Evolutionary conservation across 1,284 basidiomycete species (phyloP).

Genomic region (Malassezia japonica): DNA sequence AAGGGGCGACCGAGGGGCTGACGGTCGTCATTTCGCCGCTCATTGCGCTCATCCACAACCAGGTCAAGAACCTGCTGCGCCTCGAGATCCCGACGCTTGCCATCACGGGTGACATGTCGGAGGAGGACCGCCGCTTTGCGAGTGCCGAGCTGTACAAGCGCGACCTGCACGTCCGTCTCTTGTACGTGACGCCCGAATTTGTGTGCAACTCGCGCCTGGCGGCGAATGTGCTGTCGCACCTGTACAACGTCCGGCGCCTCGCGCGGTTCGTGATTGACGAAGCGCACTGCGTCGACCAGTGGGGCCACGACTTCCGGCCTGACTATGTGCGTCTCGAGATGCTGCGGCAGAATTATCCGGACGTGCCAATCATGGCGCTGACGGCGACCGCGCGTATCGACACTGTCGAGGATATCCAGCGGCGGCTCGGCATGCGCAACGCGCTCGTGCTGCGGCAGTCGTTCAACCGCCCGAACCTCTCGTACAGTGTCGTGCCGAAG

Average conservation of each 20-base stretch:
- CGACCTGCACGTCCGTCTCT: slow-evolving; percentile 53
- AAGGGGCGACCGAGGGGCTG: slow-evolving; percentile 65
- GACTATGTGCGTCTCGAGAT: slow-evolving; percentile 55
- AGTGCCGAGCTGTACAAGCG: slow-evolving; percentile 51
- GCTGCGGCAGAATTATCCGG: slow-evolving; percentile 64
- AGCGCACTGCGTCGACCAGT: slow-evolving; percentile 77
- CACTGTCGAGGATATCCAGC: slow-evolving; percentile 69
- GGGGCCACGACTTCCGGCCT: slow-evolving; percentile 71
- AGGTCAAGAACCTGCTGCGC: slow-evolving; percentile 63
- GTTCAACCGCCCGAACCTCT: slow-evolving; percentile 83
- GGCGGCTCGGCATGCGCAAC: slow-evolving; percentile 58
- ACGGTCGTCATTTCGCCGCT: slow-evolving; percentile 86
- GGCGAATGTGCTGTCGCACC: slow-evolving; percentile 55
- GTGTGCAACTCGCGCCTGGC: slow-evolving; percentile 56
- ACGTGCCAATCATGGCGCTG: slow-evolving; percentile 84
- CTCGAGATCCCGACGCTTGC: slow-evolving; percentile 65
- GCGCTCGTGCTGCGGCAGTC: slow-evolving; percentile 57
- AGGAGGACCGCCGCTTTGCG: slow-evolving; percentile 48
- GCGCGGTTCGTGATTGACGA: slow-evolving; percentile 93
- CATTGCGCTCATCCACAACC: slow-evolving; percentile 80
- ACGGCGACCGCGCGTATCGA: slow-evolving; percentile 81
- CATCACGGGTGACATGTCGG: slow-evolving; percentile 59
- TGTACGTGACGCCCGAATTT: slow-evolving; percentile 91
- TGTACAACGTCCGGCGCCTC: slow-evolving; percentile 58
- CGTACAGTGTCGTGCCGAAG: slow-evolving; percentile 60